These are phyloP conservation scores for Trypanosoma vivax DNA, from an alignment of 208 protist species.

Conservation along the genomic window DNA sequence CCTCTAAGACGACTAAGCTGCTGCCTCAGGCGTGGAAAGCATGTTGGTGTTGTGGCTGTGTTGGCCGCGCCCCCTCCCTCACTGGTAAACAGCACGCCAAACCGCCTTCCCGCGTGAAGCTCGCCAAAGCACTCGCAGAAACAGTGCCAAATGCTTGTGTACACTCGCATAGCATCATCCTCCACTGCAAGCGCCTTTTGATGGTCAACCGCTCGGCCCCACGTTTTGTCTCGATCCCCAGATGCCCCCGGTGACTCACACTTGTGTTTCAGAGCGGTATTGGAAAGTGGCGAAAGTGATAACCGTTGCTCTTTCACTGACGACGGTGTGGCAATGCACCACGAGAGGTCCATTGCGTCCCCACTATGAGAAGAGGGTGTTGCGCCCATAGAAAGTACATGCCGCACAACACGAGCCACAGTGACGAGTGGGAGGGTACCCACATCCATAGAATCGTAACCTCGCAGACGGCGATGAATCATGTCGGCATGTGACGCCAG, in stretches of 20 bases:
- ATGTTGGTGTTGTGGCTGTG: constrained; percentile 19
- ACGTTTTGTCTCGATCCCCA: constrained; percentile 18
- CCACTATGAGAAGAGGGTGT: not conserved
- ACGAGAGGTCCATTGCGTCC: not conserved
- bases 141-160: constrained; percentile 35
- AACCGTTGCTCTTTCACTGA: not conserved
- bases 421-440: constrained; percentile 61
- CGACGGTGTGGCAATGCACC: not conserved
- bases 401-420: constrained; percentile 40
- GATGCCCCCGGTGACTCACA: not conserved
- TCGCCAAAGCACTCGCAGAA: constrained; percentile 75
- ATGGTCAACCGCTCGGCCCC: constrained; percentile 34
- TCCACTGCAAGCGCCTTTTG: constrained; percentile 33
- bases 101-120: constrained; percentile 59
- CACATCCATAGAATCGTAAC: constrained; percentile 45
- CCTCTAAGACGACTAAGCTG: constrained; percentile 13
- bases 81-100: constrained; percentile 29
- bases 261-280: not conserved
- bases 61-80: not conserved
- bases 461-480: constrained; percentile 48
- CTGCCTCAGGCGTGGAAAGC: constrained; percentile 40
- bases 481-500: constrained; percentile 28
- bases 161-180: constrained; percentile 40
- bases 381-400: not conserved
- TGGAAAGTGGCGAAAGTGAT: not conserved